Conservation (phyloP, 2,329 filamentous ascomycete genomes). For the Claviceps capensis region DNA sequence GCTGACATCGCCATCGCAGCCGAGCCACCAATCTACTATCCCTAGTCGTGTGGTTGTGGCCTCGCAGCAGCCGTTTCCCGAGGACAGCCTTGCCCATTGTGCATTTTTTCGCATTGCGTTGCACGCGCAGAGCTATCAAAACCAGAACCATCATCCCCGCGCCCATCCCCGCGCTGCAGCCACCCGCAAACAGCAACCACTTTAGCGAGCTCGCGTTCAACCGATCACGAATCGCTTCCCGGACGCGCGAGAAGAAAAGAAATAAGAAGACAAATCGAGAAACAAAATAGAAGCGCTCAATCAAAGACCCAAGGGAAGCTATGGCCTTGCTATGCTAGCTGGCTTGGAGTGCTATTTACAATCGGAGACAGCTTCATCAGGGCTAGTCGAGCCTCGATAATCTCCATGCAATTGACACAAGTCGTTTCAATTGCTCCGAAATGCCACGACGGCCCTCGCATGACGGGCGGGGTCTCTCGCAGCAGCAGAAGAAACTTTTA, state of each 20-base stretch:
- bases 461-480: slow-evolving; percentile 35
- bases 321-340: slow-evolving; percentile 1
- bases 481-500: slow-evolving; percentile 30
- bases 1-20: not conserved
- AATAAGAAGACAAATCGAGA: not conserved
- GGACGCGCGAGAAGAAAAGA: not conserved
- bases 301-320: not conserved
- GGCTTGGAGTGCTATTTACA: slow-evolving; percentile 1
- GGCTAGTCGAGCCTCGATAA: not conserved
- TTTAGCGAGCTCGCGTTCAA: not conserved
- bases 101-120: not conserved
- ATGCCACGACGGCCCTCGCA: slow-evolving; percentile 54
- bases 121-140: not conserved
- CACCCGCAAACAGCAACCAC: not conserved
- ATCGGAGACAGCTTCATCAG: slow-evolving; percentile 2
- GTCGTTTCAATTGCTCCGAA: slow-evolving; percentile 7
- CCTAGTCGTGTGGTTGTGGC: not conserved
- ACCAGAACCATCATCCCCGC: not conserved
- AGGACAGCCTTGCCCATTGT: not conserved
- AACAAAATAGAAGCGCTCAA: not conserved
- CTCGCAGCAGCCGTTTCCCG: not conserved
- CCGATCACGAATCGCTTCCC: not conserved
- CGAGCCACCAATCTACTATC: not conserved
- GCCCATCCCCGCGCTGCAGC: not conserved
- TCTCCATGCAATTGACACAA: slow-evolving; percentile 3